phyloP scores from a whole-genome alignment of 768 basidiomycete species.

The Amanita fuliginea region DNA sequence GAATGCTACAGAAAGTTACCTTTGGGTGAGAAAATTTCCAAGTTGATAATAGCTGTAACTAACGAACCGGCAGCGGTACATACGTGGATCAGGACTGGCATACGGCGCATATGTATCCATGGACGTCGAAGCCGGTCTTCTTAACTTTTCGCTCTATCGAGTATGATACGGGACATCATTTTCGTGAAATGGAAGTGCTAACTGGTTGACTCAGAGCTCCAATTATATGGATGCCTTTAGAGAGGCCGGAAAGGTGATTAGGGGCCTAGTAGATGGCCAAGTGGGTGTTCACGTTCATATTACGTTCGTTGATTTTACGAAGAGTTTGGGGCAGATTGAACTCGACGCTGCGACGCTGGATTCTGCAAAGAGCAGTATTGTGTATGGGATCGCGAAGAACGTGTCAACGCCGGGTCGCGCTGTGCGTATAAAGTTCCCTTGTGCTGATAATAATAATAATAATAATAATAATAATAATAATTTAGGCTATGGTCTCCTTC shows the following conservation, averaged over 20 bases:
- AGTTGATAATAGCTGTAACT: neutral
- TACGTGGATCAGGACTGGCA: conserved; percentile 90
- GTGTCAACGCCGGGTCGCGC: conserved; percentile 85
- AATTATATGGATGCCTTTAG: conserved; percentile 70
- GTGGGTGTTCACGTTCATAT: conserved; percentile 36
- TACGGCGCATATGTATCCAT: conserved; percentile 76
- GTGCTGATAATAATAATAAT: too few species aligned
- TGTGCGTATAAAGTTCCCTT: conserved; percentile 35
- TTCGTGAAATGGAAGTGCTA: neutral
- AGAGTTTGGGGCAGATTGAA: conserved; percentile 40
- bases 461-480: too few species aligned
- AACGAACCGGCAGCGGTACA: conserved; percentile 49
- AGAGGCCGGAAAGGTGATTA: conserved; percentile 69
- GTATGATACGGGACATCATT: conserved; percentile 19
- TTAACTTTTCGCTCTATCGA: conserved; percentile 71
- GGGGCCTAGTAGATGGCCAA: conserved; percentile 70
- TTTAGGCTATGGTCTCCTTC: conserved; percentile 73
- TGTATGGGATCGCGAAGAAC: conserved; percentile 68
- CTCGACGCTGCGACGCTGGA: conserved; percentile 77
- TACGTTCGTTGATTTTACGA: neutral
- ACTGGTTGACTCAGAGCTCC: conserved; percentile 46
- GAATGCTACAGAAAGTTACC: conserved; percentile 88
- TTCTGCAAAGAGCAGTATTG: conserved; percentile 86
- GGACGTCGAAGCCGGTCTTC: conserved; percentile 69
- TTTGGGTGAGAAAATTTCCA: conserved; percentile 54